Percentiles rank a stretch among this genome's conserved stretches.
phyloP scores from a whole-genome alignment of 345 rosid genomes.

The Rhodomyrtus tomentosa region DNA sequence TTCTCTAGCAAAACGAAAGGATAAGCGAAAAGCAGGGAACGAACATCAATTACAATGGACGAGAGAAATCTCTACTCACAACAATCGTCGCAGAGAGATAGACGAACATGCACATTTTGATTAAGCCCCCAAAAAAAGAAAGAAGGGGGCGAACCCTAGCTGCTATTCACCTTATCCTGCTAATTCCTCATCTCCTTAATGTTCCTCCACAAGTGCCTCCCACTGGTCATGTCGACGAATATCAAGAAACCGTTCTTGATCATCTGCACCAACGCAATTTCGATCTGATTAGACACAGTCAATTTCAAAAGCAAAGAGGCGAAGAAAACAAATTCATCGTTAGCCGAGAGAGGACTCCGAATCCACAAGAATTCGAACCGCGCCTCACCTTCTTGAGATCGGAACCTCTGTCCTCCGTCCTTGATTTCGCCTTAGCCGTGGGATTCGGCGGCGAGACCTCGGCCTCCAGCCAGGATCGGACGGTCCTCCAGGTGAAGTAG shows the following conservation, averaged over 20 bases:
- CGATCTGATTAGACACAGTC: neutral
- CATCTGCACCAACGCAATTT: slow-evolving; percentile 24
- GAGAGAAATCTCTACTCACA: neutral
- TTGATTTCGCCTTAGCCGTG: slow-evolving; percentile 5
- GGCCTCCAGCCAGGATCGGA: slow-evolving; percentile 42
- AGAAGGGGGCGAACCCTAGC: neutral
- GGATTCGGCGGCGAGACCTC: slow-evolving; percentile 26
- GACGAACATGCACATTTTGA: neutral
- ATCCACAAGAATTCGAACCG: neutral
- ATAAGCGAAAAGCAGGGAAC: neutral
- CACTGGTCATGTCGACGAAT: slow-evolving; percentile 86
- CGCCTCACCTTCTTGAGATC: slow-evolving; percentile 38
- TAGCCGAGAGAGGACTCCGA: neutral
- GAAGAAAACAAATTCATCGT: neutral
- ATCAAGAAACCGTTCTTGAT: slow-evolving; percentile 69
- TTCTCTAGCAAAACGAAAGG: neutral
- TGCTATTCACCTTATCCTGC: neutral
- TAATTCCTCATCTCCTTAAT: slow-evolving; percentile 38
- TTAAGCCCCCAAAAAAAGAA: neutral
- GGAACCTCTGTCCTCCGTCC: slow-evolving; percentile 31
- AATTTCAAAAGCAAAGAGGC: neutral
- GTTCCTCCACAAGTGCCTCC: slow-evolving; percentile 74
- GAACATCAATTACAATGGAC: neutral
- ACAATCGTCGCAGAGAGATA: neutral
- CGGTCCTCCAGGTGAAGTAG: slow-evolving; percentile 78